These are phyloP conservation scores for Aspergillus nidulans DNA, from an alignment of 495 filamentous ascomycete species.

Conservation along the genomic window DNA sequence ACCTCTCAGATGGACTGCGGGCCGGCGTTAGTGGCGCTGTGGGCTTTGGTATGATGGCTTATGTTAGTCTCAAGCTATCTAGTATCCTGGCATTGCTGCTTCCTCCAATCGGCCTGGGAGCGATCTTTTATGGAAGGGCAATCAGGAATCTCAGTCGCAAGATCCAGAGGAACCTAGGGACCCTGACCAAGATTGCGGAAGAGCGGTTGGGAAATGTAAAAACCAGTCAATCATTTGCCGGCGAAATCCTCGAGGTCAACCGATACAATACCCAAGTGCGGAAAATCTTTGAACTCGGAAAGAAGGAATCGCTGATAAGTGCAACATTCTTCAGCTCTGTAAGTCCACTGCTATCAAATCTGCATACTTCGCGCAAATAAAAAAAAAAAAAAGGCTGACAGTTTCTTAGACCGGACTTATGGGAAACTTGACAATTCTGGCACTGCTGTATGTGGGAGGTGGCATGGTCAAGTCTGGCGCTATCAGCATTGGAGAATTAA, in stretches of 20 bases:
- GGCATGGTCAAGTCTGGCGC: constrained; percentile 80
- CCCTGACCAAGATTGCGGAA: constrained; percentile 92
- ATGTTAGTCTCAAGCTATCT: constrained; percentile 86
- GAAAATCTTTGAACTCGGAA: constrained; percentile 86
- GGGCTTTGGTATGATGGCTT: constrained; percentile 86
- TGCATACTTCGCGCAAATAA: no score
- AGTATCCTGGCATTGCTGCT: constrained; percentile 80
- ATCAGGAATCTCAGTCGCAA: constrained; percentile 83
- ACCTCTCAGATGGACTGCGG: constrained; percentile 88
- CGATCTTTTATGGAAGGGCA: constrained; percentile 83
- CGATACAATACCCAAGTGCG: constrained; percentile 89
- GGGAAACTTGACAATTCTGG: constrained; percentile 93
- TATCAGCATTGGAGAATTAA: constrained; percentile 86
- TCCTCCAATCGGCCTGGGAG: constrained; percentile 85
- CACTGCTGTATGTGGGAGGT: constrained; percentile 86
- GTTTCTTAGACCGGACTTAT: constrained; percentile 65
- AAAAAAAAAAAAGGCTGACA: constrained; percentile 14
- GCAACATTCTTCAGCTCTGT: constrained; percentile 85
- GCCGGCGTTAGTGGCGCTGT: constrained; percentile 82
- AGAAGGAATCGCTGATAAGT: constrained; percentile 76
- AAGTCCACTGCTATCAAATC: no score
- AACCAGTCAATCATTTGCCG: constrained; percentile 92
- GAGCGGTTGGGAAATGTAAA: constrained; percentile 92
- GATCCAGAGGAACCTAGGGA: constrained; percentile 89
- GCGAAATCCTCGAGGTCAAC: constrained; percentile 81